phyloP scores from a whole-genome alignment of 2,329 filamentous ascomycete genomes.

The Diaporthe caulivora region DNA sequence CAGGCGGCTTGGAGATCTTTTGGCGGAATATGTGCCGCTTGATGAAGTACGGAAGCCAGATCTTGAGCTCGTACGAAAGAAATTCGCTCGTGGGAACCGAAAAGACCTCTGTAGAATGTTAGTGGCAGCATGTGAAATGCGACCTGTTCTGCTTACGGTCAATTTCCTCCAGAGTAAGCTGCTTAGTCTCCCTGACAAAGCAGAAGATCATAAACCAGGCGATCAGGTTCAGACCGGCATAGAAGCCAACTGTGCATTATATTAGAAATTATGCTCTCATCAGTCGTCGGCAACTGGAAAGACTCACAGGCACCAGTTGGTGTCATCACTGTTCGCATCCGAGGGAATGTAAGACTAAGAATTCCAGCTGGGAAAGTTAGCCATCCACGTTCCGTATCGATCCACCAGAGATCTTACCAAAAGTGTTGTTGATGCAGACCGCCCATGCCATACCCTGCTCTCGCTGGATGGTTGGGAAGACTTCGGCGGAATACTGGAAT shows the following conservation, averaged over 20 bases:
- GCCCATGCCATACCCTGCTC: conserved; percentile 80
- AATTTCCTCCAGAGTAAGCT: conserved; percentile 68
- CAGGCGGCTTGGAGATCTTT: conserved; percentile 49
- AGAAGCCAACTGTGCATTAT: conserved; percentile 64
- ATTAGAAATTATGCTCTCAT: neutral
- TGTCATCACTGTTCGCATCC: conserved; percentile 50
- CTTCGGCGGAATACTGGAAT: conserved; percentile 77
- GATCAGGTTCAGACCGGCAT: conserved; percentile 67
- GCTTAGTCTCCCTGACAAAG: conserved; percentile 71
- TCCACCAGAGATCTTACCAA: neutral
- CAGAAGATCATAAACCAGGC: conserved; percentile 69
- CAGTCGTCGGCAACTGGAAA: neutral
- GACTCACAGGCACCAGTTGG: conserved; percentile 48
- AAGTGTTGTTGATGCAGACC: conserved; percentile 63
- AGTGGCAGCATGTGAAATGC: neutral
- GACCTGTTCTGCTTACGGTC: conserved; percentile 51
- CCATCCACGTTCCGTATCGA: neutral
- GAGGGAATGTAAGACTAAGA: conserved; percentile 44
- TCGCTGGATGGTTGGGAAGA: conserved; percentile 77
- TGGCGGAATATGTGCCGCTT: conserved; percentile 52
- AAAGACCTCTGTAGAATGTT: conserved; percentile 47
- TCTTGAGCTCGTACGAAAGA: conserved; percentile 48
- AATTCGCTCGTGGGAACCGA: conserved; percentile 49
- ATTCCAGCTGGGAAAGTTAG: conserved; percentile 39
- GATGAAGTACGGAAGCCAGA: conserved; percentile 53